Evolutionary conservation across 108 stramenopile species (phyloP).

Genomic region (Cyclotella atomus): DNA sequence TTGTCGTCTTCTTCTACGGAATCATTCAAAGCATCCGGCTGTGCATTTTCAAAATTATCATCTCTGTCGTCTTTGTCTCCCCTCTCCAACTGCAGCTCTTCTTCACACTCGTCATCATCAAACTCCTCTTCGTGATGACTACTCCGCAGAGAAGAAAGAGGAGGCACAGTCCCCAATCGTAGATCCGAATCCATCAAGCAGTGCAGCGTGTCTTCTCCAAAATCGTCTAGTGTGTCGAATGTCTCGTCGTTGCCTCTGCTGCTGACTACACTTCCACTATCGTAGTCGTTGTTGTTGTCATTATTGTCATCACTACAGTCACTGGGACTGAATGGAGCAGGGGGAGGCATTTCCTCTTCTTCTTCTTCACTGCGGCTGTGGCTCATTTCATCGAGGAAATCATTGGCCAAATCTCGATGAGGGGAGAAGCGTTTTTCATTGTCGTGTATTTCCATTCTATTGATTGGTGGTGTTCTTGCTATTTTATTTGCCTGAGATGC

Average conservation of each 20-base stretch:
- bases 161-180: constrained; percentile 23
- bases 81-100: background rate
- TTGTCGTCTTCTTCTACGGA: no score
- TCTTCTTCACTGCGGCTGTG: background rate
- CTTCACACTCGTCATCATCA: background rate
- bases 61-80: background rate
- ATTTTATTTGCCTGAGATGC: no score
- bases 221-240: constrained; percentile 20
- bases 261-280: background rate
- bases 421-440: background rate
- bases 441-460: no score
- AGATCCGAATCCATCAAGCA: constrained; percentile 44
- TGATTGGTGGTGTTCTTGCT: no score
- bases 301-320: background rate
- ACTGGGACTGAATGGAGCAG: background rate
- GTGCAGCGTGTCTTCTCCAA: constrained; percentile 46
- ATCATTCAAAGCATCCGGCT: constrained; percentile 9
- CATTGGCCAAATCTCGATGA: background rate
- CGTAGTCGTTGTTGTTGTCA: background rate
- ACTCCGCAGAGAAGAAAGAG: background rate
- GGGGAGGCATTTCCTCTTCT: constrained; percentile 16
- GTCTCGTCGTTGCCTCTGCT: constrained; percentile 4
- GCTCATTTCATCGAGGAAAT: constrained; percentile 13
- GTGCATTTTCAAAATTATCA: background rate
- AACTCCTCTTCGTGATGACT: background rate